Evolutionary conservation across 139 green algal genomes (phyloP).

Genomic region (Eudorina sp.): DNA sequence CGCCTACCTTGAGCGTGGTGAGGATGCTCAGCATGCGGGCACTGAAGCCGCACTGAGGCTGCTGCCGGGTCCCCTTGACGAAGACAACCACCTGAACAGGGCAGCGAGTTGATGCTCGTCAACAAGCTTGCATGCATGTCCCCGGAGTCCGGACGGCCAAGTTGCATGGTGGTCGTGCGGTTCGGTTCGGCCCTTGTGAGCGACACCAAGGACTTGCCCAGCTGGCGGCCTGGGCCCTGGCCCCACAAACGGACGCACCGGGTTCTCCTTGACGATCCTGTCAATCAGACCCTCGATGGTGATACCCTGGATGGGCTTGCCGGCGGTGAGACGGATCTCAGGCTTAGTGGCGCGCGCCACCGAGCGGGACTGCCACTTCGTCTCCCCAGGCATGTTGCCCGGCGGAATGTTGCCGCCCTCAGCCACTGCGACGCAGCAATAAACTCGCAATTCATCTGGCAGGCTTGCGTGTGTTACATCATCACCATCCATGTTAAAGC

Average conservation of each 20-base stretch:
- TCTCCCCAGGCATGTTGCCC: constrained; percentile 84
- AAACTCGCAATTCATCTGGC: too few relatives aligned
- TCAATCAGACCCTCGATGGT: constrained; percentile 86
- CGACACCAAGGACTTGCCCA: too few relatives aligned
- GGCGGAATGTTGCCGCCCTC: constrained; percentile 80
- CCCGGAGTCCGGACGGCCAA: too few relatives aligned
- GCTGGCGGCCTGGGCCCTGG: too few relatives aligned
- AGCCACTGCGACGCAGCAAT: too few relatives aligned
- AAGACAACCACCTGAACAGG: constrained; percentile 86
- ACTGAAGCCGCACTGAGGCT: constrained; percentile 94
- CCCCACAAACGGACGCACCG: too few relatives aligned
- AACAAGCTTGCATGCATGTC: too few relatives aligned
- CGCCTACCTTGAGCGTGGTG: constrained; percentile 68
- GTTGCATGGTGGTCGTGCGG: too few relatives aligned
- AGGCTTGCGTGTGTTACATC: too few relatives aligned
- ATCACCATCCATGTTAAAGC: too few relatives aligned
- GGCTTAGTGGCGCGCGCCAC: constrained; percentile 60
- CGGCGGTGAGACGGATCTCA: constrained; percentile 87
- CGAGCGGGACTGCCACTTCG: constrained; percentile 73
- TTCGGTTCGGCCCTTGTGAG: too few relatives aligned
- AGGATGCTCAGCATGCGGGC: constrained; percentile 87
- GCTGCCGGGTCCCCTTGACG: constrained; percentile 90
- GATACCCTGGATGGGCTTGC: constrained; percentile 85
- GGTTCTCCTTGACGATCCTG: constrained; percentile 85
- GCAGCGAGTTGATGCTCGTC: too few relatives aligned